These are phyloP conservation scores for Penicillium hesseltinei DNA, from an alignment of 2,329 filamentous ascomycete species.

Conservation along the genomic window DNA sequence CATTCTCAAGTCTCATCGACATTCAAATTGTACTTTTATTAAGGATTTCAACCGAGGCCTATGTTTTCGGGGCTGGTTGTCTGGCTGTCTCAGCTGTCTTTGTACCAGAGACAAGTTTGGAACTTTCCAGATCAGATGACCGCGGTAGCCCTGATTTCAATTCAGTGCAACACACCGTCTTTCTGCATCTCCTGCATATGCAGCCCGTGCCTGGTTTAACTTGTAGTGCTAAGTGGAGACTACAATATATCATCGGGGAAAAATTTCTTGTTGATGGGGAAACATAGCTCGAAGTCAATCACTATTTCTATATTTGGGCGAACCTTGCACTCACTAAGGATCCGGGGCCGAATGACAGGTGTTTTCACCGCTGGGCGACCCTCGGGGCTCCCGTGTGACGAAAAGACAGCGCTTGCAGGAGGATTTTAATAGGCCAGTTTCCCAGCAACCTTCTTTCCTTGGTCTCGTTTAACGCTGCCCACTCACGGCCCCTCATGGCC, in stretches of 20 bases:
- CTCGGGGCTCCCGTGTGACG: slow-evolving; percentile 22
- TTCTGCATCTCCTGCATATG: background rate
- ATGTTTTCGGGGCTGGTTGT: background rate
- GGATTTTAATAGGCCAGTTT: slow-evolving; percentile 24
- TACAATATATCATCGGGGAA: background rate
- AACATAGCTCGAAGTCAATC: slow-evolving; percentile 4
- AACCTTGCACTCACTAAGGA: background rate
- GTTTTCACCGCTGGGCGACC: background rate
- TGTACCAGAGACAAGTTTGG: slow-evolving; percentile 17
- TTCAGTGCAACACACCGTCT: background rate
- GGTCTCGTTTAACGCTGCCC: slow-evolving; percentile 11
- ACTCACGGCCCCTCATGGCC: slow-evolving; percentile 2
- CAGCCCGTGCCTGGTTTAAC: background rate
- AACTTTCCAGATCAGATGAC: slow-evolving; percentile 18
- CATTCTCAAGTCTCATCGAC: slow-evolving; percentile 11
- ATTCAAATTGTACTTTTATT: slow-evolving; percentile 10
- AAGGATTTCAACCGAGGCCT: background rate
- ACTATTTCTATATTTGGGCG: slow-evolving; percentile 10
- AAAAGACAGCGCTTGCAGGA: slow-evolving; percentile 32
- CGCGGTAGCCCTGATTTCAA: slow-evolving; percentile 11
- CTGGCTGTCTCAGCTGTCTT: slow-evolving; percentile 5
- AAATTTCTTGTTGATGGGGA: background rate
- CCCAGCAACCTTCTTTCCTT: slow-evolving; percentile 11
- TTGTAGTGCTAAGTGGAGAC: slow-evolving; percentile 10
- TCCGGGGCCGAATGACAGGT: background rate